Evolutionary conservation across 805 yeast genomes (phyloP).

Genomic region (Pichia ethanolica): DNA sequence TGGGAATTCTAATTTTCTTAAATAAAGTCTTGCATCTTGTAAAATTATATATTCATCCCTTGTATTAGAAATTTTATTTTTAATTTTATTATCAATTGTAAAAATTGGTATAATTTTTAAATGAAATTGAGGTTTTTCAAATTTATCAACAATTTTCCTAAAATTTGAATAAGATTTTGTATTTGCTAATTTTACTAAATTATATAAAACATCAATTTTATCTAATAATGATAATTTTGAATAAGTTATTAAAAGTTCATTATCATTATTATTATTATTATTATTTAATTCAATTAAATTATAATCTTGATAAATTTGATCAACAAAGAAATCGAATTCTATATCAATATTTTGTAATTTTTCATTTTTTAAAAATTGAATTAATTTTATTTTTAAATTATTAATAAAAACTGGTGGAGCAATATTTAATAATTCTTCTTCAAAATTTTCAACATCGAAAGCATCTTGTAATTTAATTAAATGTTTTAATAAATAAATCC

Average conservation of each 20-base stretch:
- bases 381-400: slow-evolving; percentile 36
- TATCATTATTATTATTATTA: slow-evolving; percentile 6
- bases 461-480: slow-evolving; percentile 43
- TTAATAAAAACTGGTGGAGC: slow-evolving; percentile 34
- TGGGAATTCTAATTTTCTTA: slow-evolving; percentile 27
- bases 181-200: slow-evolving; percentile 32
- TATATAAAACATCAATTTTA: slow-evolving; percentile 43
- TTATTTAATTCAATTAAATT: slow-evolving; percentile 8
- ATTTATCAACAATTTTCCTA: slow-evolving; percentile 40
- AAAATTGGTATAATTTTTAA: slow-evolving; percentile 18
- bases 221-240: slow-evolving; percentile 32
- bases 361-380: slow-evolving; percentile 33
- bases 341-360: slow-evolving; percentile 23
- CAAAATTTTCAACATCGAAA: slow-evolving; percentile 53
- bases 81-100: slow-evolving; percentile 10
- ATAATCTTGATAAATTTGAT: slow-evolving; percentile 11
- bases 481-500: slow-evolving; percentile 50
- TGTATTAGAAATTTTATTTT: not conserved
- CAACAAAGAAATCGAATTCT: slow-evolving; percentile 24
- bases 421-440: slow-evolving; percentile 49
- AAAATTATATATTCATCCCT: slow-evolving; percentile 31
- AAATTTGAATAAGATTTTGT: slow-evolving; percentile 38
- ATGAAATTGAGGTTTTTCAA: slow-evolving; percentile 21
- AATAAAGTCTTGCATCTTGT: slow-evolving; percentile 48
- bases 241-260: slow-evolving; percentile 13